These are phyloP conservation scores for Tylopilus rubrobrunneus DNA, from an alignment of 768 basidiomycete species.

Conservation along the genomic window DNA sequence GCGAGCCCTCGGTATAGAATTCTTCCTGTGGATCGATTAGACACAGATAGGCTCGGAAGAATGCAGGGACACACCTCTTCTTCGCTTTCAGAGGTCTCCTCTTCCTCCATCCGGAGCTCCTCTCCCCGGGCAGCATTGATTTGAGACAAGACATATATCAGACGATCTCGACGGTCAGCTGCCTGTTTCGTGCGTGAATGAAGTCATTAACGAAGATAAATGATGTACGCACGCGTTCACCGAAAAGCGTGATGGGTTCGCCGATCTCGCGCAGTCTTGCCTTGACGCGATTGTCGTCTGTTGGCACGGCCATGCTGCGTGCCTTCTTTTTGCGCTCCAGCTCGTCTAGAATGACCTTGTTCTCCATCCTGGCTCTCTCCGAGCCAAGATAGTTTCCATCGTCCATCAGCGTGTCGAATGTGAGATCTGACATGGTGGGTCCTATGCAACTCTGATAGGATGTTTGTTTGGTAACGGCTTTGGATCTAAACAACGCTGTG, in stretches of 20 bases:
- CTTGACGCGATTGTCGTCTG: conserved; percentile 92
- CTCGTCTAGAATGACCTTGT: conserved; percentile 87
- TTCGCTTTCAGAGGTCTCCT: conserved; percentile 64
- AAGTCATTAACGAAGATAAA: neutral
- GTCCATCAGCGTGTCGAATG: conserved; percentile 71
- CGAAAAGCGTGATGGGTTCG: conserved; percentile 96
- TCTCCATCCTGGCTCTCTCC: conserved; percentile 73
- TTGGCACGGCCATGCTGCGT: conserved; percentile 90
- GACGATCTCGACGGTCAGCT: conserved; percentile 91
- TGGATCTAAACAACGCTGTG: conserved; percentile 29
- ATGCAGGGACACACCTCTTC: conserved; percentile 55
- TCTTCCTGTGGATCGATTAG: conserved; percentile 58
- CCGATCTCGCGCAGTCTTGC: conserved; percentile 87
- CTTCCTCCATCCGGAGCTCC: conserved; percentile 69
- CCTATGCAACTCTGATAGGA: neutral
- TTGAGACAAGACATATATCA: conserved; percentile 93
- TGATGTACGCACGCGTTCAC: conserved; percentile 79
- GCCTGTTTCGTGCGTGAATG: conserved; percentile 50
- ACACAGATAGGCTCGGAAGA: neutral
- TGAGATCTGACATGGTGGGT: conserved; percentile 66
- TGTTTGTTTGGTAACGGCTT: conserved; percentile 35
- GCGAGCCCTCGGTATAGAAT: conserved; percentile 90
- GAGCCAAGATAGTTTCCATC: conserved; percentile 74
- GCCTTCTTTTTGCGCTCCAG: conserved; percentile 98
- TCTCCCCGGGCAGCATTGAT: conserved; percentile 86